A percentile compares a stretch with the other conserved stretches of the same genome.
phyloP scores from a whole-genome alignment of 2,329 filamentous ascomycete species.

The Botrytis sinoallii region DNA sequence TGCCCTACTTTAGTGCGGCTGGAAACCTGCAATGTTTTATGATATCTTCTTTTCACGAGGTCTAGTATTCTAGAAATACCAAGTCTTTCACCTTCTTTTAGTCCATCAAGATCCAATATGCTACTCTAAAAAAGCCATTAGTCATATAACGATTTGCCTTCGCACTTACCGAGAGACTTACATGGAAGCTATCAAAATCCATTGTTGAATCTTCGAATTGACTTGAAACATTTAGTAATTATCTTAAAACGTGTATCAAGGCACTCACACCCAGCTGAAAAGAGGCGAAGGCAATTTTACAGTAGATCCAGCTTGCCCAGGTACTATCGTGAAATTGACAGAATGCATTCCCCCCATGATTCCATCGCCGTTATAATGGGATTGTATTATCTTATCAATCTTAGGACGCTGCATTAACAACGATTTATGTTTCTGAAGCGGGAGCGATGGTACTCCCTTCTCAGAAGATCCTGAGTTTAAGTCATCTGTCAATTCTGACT shows the following conservation, averaged over 20 bases:
- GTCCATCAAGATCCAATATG: constrained; percentile 13
- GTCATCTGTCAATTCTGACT: neutral
- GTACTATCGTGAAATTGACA: neutral
- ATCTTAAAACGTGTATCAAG: neutral
- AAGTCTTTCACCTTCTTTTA: constrained; percentile 22
- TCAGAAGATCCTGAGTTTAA: neutral
- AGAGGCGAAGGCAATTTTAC: neutral
- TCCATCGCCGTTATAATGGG: constrained; percentile 6
- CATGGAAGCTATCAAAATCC: constrained; percentile 13
- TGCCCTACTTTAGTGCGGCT: constrained; percentile 22
- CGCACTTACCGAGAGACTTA: neutral
- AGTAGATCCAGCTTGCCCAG: neutral
- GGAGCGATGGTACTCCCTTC: neutral
- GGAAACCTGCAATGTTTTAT: constrained; percentile 26
- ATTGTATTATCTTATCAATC: neutral
- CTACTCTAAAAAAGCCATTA: neutral
- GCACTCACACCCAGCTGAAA: constrained; percentile 11
- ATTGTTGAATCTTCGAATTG: constrained; percentile 12
- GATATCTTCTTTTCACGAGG: constrained; percentile 22
- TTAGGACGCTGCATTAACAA: neutral
- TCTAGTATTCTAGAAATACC: constrained; percentile 24
- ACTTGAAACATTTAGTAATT: neutral
- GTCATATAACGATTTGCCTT: neutral
- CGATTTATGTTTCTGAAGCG: neutral
- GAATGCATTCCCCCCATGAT: constrained; percentile 8